Base-by-base conservation (phyloP, 306 rosid species). In the Sophora flavescens region DNA sequence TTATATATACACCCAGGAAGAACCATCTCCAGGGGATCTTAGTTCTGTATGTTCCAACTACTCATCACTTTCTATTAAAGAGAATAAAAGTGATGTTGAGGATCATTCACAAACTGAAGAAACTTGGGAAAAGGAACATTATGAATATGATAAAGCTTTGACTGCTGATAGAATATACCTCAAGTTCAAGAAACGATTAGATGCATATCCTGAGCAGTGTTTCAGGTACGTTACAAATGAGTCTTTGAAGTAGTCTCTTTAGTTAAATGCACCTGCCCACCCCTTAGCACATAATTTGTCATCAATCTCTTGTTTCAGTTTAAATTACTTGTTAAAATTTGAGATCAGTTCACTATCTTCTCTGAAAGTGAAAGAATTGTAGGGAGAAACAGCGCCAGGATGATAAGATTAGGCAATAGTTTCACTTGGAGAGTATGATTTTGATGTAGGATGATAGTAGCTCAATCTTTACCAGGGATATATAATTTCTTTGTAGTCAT, bases 141-240 rank as follows among this genome's bases (percentile, higher is more conserved):
- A 90, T 79, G 98, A 90, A 77, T 87, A 94, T 85, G 98, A 91
- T 83, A 87, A 84, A 87, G 93, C 97, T 51, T 83, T 91, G 89
- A 82, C 84, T 41, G 96, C 91, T 47, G 96, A 91, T 79, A 86
- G 98, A 78, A 86, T 88, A 47, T 94, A 89, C 89, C 91, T 94
- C 58, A 91, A 94, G 89, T 94, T 94, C 84, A 90, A 87, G 87
- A 92, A 92, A 78, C 90, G 88, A 63, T 41, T 94, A 87, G 95
- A 90, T 85, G 94, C 91, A 1, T 65, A 45, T 71, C 97, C 96
- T 36, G 88, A 91, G 57, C 98, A 94, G 80, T 94, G 98, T 86
- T 90, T 91, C 79, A 90, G 98, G 98, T 91, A 79, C 38, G 64
- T 30, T 63, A 4, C 65, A 50, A 65, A 36, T 53, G 22, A 38